phyloP scores from a whole-genome alignment of 2,329 filamentous ascomycete genomes.

The Nigrograna mackinnonii region DNA sequence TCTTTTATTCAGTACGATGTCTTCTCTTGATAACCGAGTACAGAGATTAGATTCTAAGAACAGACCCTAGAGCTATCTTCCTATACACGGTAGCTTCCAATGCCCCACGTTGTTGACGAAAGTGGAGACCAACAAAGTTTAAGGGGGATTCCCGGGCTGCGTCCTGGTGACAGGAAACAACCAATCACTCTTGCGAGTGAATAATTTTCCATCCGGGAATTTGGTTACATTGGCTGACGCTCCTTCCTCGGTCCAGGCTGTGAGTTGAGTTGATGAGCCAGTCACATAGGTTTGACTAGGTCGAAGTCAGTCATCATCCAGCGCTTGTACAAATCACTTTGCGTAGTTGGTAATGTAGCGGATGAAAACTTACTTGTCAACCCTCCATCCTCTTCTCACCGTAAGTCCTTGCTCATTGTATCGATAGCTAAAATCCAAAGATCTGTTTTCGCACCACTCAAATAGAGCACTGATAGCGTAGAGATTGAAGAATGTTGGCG shows the following conservation, averaged over 20 bases:
- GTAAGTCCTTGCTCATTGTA: conserved; percentile 8
- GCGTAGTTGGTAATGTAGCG: not conserved
- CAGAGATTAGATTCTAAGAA: no score
- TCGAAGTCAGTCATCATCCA: not conserved
- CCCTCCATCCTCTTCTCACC: conserved; percentile 11
- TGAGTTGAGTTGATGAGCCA: conserved; percentile 7
- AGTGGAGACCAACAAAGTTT: no score
- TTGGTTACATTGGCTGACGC: conserved; percentile 15
- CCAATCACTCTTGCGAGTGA: conserved; percentile 14
- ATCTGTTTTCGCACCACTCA: conserved; percentile 9
- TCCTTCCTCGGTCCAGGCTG: conserved; percentile 11
- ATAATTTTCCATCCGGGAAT: conserved; percentile 14
- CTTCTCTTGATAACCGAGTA: no score
- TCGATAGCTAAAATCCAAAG: conserved; percentile 8
- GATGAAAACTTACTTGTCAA: conserved; percentile 10
- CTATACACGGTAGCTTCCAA: no score
- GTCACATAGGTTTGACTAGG: conserved; percentile 9
- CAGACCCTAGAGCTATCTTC: no score
- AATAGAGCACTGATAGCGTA: conserved; percentile 16
- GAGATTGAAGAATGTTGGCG: conserved; percentile 16
- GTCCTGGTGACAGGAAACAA: conserved; percentile 8
- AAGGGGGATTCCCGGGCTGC: no score
- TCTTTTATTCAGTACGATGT: no score
- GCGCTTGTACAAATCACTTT: not conserved
- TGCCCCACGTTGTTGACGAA: no score